Percentiles rank a stretch among this genome's conserved stretches.
Conservation (phyloP, 2,329 filamentous ascomycete genomes). For the Alternaria ventricosa region DNA sequence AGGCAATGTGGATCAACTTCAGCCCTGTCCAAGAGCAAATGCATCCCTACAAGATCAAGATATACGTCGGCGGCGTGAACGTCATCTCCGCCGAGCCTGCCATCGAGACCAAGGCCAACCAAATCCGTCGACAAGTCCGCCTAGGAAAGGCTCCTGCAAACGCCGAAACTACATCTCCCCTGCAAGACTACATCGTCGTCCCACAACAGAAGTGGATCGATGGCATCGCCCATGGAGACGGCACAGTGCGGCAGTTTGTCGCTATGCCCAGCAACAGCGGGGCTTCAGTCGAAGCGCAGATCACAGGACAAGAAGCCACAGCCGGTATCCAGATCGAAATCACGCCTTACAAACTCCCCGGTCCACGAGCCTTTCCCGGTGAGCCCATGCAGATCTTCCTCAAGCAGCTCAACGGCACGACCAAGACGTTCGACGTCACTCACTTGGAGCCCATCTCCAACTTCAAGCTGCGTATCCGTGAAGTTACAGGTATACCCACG, state of each 20-base stretch:
- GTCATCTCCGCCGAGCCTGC: slow-evolving; percentile 49
- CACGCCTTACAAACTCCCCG: slow-evolving; percentile 22
- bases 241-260: slow-evolving; percentile 57
- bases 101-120: background rate
- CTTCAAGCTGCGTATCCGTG: slow-evolving; percentile 83
- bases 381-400: background rate
- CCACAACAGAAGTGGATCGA: slow-evolving; percentile 53
- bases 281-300: slow-evolving; percentile 56
- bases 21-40: background rate
- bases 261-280: slow-evolving; percentile 54
- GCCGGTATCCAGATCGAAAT: slow-evolving; percentile 57
- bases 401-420: slow-evolving; percentile 53
- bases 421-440: slow-evolving; percentile 63
- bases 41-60: slow-evolving; percentile 46
- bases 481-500: background rate
- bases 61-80: slow-evolving; percentile 53
- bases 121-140: slow-evolving; percentile 2
- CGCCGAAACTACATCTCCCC: background rate
- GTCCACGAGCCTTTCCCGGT: background rate
- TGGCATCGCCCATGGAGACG: slow-evolving; percentile 46
- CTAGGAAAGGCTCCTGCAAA: background rate
- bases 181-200: slow-evolving; percentile 55
- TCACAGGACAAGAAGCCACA: slow-evolving; percentile 51
- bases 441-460: slow-evolving; percentile 86
- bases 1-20: slow-evolving; percentile 55